Conservation (phyloP, 2,329 filamentous ascomycete genomes). For the Pseudogymnoascus sp. region DNA sequence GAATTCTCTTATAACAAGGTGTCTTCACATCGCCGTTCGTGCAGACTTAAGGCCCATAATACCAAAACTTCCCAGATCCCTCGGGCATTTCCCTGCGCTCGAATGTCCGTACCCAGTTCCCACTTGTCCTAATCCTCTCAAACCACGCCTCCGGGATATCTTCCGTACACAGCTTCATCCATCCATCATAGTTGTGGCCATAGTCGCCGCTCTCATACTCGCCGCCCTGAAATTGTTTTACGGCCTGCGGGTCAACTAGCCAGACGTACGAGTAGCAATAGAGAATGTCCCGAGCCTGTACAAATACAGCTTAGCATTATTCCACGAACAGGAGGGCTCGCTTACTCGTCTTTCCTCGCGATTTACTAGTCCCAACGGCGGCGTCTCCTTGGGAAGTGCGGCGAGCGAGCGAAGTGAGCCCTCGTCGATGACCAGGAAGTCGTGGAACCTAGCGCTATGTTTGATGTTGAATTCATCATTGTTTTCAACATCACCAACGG, state of each 20-base stretch:
- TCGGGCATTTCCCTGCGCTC: background rate
- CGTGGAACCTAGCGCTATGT: background rate
- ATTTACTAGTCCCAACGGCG: background rate
- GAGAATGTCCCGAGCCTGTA: background rate
- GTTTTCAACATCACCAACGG: background rate
- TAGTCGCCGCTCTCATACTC: background rate
- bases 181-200: background rate
- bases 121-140: background rate
- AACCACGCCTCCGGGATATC: background rate
- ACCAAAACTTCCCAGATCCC: background rate
- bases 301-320: background rate
- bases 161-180: background rate
- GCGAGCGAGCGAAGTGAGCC: background rate
- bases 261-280: background rate
- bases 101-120: background rate
- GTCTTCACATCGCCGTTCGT: background rate
- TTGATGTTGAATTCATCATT: background rate
- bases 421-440: conserved; percentile 5
- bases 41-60: background rate
- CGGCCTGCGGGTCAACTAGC: background rate
- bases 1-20: background rate
- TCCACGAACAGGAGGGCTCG: background rate
- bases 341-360: conserved; percentile 3
- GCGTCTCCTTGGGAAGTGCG: background rate
- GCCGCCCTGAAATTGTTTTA: background rate